Percentiles rank a stretch among this genome's conserved stretches.
Evolutionary conservation across 2,329 filamentous ascomycete species (phyloP).

Genomic region (Fusarium tricinctum): DNA sequence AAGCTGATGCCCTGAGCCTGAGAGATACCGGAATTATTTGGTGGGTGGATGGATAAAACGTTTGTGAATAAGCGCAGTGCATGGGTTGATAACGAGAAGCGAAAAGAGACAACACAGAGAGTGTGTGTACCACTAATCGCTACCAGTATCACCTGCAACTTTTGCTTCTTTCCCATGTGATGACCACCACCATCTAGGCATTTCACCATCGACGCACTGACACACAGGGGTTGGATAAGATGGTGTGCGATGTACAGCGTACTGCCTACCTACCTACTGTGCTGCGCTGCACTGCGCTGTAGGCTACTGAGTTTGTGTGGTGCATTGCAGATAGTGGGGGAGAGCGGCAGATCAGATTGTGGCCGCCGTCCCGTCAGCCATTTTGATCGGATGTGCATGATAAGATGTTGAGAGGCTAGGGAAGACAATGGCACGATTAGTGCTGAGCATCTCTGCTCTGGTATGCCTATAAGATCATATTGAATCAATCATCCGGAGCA

Average conservation of each 20-base stretch:
- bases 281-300: not conserved
- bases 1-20: slow-evolving; percentile 17
- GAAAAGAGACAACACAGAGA: slow-evolving; percentile 28
- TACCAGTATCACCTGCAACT: slow-evolving; percentile 30
- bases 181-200: slow-evolving; percentile 37
- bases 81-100: slow-evolving; percentile 8
- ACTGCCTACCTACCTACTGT: not conserved
- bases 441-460: not conserved
- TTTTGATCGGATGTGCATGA: slow-evolving; percentile 2
- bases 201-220: slow-evolving; percentile 36
- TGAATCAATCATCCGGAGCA: not conserved
- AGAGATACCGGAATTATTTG: not conserved
- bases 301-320: slow-evolving; percentile 8
- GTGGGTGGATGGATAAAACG: slow-evolving; percentile 5
- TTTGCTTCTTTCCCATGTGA: slow-evolving; percentile 39
- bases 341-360: slow-evolving; percentile 39
- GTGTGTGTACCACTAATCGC: slow-evolving; percentile 19
- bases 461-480: not conserved
- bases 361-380: slow-evolving; percentile 25
- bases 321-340: slow-evolving; percentile 35
- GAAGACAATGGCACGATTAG: not conserved
- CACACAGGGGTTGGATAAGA: slow-evolving; percentile 11
- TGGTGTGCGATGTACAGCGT: too few relatives aligned
- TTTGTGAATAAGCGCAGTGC: slow-evolving; percentile 22
- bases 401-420: not conserved